Conservation (phyloP, 2,329 filamentous ascomycete species). For the Colletotrichum endophyticum region DNA sequence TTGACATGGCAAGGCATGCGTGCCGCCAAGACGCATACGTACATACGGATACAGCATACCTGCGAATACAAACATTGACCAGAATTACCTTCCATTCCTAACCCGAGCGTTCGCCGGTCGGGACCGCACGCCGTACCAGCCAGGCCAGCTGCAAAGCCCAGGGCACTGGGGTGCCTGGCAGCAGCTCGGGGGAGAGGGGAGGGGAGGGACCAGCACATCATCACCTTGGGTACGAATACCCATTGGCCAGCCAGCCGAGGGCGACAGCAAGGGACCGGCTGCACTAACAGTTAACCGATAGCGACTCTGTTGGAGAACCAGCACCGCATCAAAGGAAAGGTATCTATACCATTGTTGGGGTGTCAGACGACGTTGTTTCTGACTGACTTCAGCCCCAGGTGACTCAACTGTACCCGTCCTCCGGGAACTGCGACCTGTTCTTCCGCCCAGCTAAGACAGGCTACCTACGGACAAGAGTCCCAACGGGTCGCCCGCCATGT, state of each 20-base stretch:
- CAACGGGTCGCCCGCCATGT: background rate
- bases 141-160: background rate
- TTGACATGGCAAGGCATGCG: background rate
- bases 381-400: background rate
- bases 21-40: background rate
- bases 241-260: background rate
- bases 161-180: constrained; percentile 1
- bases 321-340: background rate
- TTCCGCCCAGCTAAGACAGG: background rate
- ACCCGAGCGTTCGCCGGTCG: background rate
- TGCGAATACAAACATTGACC: background rate
- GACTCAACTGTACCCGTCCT: background rate
- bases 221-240: background rate
- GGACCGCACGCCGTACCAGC: background rate
- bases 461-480: background rate
- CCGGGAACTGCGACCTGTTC: background rate
- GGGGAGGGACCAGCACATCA: background rate
- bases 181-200: background rate
- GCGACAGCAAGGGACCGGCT: background rate
- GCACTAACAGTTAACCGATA: constrained; percentile 2
- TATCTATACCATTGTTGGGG: background rate
- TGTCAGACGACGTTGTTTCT: background rate
- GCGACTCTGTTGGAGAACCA: background rate
- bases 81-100: background rate
- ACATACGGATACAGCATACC: background rate